Conservation (phyloP, 371 early-diverging fungal species). For the Syncephalastrum sp. region DNA sequence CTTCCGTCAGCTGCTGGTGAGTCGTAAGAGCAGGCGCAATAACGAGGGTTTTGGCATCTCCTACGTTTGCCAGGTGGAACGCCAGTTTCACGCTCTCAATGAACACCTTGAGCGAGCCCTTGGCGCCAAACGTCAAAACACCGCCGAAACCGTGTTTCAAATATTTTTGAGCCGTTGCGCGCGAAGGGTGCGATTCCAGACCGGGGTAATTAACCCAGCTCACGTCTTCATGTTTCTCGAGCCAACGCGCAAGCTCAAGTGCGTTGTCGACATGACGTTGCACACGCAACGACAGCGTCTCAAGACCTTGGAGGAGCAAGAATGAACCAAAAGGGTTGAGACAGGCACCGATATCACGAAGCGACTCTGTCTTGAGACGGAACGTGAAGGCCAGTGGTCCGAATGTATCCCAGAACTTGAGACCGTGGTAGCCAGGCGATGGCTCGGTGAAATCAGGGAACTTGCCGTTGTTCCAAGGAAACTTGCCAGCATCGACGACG, state of each 20-base stretch:
- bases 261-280: constrained; percentile 83
- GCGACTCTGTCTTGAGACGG: constrained; percentile 76
- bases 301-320: constrained; percentile 80
- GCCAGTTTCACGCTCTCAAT: constrained; percentile 75
- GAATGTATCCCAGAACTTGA: constrained; percentile 84
- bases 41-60: constrained; percentile 85
- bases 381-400: constrained; percentile 69
- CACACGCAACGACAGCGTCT: constrained; percentile 87
- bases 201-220: constrained; percentile 85
- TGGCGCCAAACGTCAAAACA: constrained; percentile 83
- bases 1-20: constrained; percentile 81
- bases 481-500: constrained; percentile 78
- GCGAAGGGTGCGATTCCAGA: constrained; percentile 68
- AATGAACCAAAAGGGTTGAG: constrained; percentile 87
- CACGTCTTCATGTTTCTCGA: constrained; percentile 68
- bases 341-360: constrained; percentile 84
- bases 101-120: constrained; percentile 60
- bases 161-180: constrained; percentile 76
- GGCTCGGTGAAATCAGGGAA: constrained; percentile 89
- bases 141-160: constrained; percentile 79
- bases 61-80: constrained; percentile 88
- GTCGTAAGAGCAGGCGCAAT: constrained; percentile 86
- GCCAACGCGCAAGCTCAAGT: constrained; percentile 75
- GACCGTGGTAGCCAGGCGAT: constrained; percentile 80
- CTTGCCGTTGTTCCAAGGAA: constrained; percentile 84